Base-by-base conservation (phyloP, 2,329 filamentous ascomycete species). In the Alternaria metachromatica region DNA sequence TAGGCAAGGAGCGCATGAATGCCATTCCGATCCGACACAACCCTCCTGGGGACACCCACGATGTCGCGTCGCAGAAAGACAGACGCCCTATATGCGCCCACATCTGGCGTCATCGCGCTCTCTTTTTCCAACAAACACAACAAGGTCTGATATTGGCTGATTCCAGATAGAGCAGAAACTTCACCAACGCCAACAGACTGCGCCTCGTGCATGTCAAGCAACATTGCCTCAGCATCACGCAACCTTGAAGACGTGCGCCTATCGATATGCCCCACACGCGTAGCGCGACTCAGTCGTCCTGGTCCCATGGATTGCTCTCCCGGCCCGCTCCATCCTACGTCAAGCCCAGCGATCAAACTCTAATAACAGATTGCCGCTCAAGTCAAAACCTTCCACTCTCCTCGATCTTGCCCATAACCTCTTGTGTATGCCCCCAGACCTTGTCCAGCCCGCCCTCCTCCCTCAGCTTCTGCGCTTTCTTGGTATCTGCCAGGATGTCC, bases 381-480 rank as follows among this genome's bases (percentile, higher is more conserved):
- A 53, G 20, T 23, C 37, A 41, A 60, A 49, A 57, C 25, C 23
- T 61, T 26, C 53, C 44, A 26, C 28, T 25, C 45, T 62, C 48
- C 15, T 45, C 73, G 20, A 79, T 69, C 62, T 72, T 75, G 61
- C 50, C 63, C 55, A 76, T 77, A 4, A 78, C 76, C 20, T 78
- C 74, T 51, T 74, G 64, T 2, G 74, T 76, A 65, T 78, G 76
- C 20, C 58, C 49, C 75, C 71, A 77, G n/a, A 79, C 68, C 69
- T 71, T 73, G 54, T 72, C 59, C 50, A 68, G 69, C 10, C 68
- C 69, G 5, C 73, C 72, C 3, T 76, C 65, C 15, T 66, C 66
- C 45, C 72, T 67, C 64, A 76, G 61, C 15, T 44, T 62, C 23
- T 58, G 59, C 41, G 66, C 64, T n/a, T 60, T 64, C 60, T 60